Base-by-base conservation (phyloP, 2,329 filamentous ascomycete genomes). In the Colletotrichum sp. region DNA sequence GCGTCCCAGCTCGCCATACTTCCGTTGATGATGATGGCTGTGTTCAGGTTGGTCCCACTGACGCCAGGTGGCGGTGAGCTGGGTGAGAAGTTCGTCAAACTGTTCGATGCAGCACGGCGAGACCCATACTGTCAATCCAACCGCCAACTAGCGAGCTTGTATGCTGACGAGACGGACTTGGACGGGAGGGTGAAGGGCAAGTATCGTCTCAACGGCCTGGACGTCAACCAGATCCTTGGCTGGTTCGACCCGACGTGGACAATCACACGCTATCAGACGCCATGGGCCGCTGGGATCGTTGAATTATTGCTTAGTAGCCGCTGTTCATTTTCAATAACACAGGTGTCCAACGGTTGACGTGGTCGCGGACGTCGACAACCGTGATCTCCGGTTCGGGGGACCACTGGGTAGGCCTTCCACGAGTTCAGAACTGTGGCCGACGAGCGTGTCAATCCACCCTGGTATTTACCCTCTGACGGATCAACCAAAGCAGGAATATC, bases 401-500 rank as follows among this genome's bases (percentile, higher is more conserved):
- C 6, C 34, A 36, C 34, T 36, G 13, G 13, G 13, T 7, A 36
- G 13, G 13, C 34, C 34, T 14, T 36, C 34, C 34, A 36, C 34
- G 34, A 1, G 34, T 36, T 36, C 34, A 36, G 13, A 36, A 36
- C 13, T 36, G 2, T 36, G 34, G 34, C 34, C 13, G 34, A 36
- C 34, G 34, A 36, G 34, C 34, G 34, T 36, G 34, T 36, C 0
- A 36, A 36, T 36, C 34, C 4, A 3, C 34, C 34, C 34, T 36
- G 13, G 0, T 3, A 36, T 14, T 14, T 36, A 36, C 34, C 1
- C 6, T 36, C 6, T 36, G 13, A 0, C 0, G 13, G 34, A 1
- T 36, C 34, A 36, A 36, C 13, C 1, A 14, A 36, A 36, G 34
- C 2, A 36, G 13, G 1, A 36, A 1, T 0, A 36, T 36, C 34